Conservation (phyloP, 73 alveolate species). For the Paramecium pentaurelia region DNA sequence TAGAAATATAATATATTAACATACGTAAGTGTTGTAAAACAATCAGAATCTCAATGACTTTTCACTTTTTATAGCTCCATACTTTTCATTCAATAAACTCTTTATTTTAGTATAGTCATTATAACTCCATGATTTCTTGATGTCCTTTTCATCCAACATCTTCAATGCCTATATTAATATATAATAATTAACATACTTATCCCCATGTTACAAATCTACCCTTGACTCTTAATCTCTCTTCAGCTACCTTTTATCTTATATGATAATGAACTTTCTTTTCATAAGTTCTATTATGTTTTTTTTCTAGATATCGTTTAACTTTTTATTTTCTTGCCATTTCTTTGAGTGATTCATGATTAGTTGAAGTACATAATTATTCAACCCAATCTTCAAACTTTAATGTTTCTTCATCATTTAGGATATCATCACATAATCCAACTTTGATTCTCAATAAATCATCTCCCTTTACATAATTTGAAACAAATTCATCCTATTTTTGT, state of each 20-base stretch:
- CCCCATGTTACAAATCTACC: slow-evolving; percentile 61
- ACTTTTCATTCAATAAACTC: not conserved
- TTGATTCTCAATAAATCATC: slow-evolving; percentile 32
- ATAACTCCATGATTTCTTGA: slow-evolving; percentile 30
- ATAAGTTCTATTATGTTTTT: slow-evolving; percentile 52
- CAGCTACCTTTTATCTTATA: slow-evolving; percentile 60
- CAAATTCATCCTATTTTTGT: not conserved
- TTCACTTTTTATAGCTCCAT: slow-evolving; percentile 34
- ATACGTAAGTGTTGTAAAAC: not conserved
- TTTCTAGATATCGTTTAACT: slow-evolving; percentile 49
- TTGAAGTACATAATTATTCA: slow-evolving; percentile 15
- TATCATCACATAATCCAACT: slow-evolving; percentile 22
- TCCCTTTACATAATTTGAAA: not conserved
- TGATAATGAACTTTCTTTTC: slow-evolving; percentile 59
- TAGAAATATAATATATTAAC: not conserved
- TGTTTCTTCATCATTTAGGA: slow-evolving; percentile 44
- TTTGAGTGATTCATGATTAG: slow-evolving; percentile 34
- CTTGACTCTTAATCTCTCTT: slow-evolving; percentile 62
- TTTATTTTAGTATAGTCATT: slow-evolving; percentile 38
- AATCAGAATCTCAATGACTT: slow-evolving; percentile 19
- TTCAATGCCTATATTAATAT: not conserved
- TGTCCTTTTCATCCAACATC: not conserved
- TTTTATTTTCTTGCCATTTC: slow-evolving; percentile 58
- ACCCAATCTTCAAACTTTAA: slow-evolving; percentile 51
- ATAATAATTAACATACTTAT: not conserved